Base-by-base conservation (phyloP, 441 rosid genomes). In the Isatis lusitanica region DNA sequence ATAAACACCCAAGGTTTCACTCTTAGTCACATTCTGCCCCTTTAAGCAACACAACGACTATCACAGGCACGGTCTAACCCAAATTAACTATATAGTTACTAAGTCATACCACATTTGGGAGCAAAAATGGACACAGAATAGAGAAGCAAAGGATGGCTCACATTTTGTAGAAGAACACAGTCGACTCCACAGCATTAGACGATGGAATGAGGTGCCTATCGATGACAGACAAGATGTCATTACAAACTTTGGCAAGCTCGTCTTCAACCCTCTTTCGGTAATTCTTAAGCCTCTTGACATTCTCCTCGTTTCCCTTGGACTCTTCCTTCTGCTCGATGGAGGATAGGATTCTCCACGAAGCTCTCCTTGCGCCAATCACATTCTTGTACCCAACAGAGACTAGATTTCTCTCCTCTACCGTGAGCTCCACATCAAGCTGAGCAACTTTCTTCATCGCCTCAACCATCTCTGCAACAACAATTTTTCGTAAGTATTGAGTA, bases 371-470 rank as follows among this genome's bases (percentile, higher is more conserved):
- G 7, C 92, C 92, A 11, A 88, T 82, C 78, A 86, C 88, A 63
- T 88, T 88, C 86, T 88, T 88, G 84, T 86, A 88, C 7, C 90
- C 90, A 0, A 84, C 86, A 9, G 88, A 86, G 5, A 85, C 83
- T 0, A 87, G 76, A 46, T 84, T 89, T 21, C 91, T 73, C 82
- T 86, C 89, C 70, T 87, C 93, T 9, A 90, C 88, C 0, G 91
- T 88, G 44, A 88, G 83, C 75, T 90, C 96, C 24, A 86, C 90
- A 68, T 88, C 88, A 1, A 88, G 91, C 68, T 82, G 75, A 58
- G 91, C 90, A 9, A 90, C 85, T 44, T 85, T 86, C 82, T 88
- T 90, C 96, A 90, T 86, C 11, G 91, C 83, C 58, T 85, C 87
- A 47, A 85, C 91, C 96, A 90, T 90, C 62, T 90, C 96, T 90